Conservation (phyloP, 441 rosid genomes). For the Aquilaria agallochum region DNA sequence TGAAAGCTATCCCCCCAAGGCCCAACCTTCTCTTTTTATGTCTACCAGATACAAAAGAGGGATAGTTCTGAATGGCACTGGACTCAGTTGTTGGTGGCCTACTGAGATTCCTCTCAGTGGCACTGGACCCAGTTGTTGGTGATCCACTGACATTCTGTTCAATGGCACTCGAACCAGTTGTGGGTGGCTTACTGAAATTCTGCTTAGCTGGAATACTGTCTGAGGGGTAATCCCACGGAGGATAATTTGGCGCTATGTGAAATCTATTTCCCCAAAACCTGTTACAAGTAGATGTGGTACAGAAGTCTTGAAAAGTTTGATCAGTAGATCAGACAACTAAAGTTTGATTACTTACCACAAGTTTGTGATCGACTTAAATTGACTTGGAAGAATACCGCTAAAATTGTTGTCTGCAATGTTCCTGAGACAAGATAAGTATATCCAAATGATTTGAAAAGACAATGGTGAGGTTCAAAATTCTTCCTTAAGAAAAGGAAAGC, state of each 20-base stretch:
- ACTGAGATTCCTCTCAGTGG: conserved; percentile 49
- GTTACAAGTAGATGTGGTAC: conserved; percentile 20
- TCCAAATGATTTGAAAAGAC: conserved; percentile 20
- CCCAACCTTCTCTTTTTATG: conserved; percentile 53
- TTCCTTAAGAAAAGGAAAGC: neutral
- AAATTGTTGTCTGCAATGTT: conserved; percentile 80
- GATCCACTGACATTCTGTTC: conserved; percentile 56
- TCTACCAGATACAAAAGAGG: conserved; percentile 27
- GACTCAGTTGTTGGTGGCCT: conserved; percentile 66
- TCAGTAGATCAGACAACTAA: conserved; percentile 4
- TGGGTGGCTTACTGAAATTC: conserved; percentile 62
- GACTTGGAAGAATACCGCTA: conserved; percentile 83
- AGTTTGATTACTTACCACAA: conserved; percentile 53
- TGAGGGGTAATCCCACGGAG: conserved; percentile 81
- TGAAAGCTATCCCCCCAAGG: conserved; percentile 51
- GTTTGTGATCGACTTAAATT: conserved; percentile 81
- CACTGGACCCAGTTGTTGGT: conserved; percentile 73
- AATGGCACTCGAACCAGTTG: conserved; percentile 71
- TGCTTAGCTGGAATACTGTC: conserved; percentile 36
- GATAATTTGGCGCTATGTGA: conserved; percentile 47
- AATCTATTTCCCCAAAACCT: conserved; percentile 91
- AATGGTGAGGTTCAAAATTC: conserved; percentile 14
- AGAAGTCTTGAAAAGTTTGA: neutral
- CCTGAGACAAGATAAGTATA: conserved; percentile 36
- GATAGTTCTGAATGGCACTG: conserved; percentile 69